Base-by-base conservation (phyloP, 2,329 filamentous ascomycete genomes). In the Alternaria triticina region DNA sequence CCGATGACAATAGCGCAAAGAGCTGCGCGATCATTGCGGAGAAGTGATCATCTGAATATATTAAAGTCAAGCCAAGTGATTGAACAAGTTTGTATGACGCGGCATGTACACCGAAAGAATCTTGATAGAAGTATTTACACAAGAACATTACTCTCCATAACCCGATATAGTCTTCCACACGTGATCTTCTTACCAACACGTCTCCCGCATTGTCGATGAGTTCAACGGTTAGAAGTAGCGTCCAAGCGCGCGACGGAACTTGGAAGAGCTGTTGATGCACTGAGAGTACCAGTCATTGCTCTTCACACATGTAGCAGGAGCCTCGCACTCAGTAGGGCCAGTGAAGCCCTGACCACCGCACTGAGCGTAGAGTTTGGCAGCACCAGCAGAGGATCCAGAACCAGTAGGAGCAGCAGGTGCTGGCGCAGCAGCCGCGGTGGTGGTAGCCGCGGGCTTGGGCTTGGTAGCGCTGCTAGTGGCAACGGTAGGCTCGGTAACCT, bases 241-340 rank as follows among this genome's bases (percentile, higher is more conserved):
- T 27, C 49, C 36, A 2, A 61, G 25, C 2, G 57, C 52, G 23
- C 62, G 62, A 23, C 62, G 63, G 40, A 65, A 65, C 55, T 65
- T 65, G 50, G 63, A 57, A 36, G 63, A 65, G 45, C 33, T 57
- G 30, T 57, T 47, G 30, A 65, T 59, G 66, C 82, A 83, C 73
- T 83, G 82, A 23, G 65, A 77, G 71, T 83, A 83, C 69, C 80
- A 83, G 0, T 72, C 68, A 70, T 83, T 83, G 25, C 54, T 63
- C 5, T 67, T 64, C 17, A 75, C 69, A 72, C 82, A 83, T 3
- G 70, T 69, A n/a, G 65, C 66, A 8, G 81, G 81, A 43, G 71
- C 51, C 8, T 76, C 75, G 52, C 82, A 83, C 20, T 65, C 57
- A 2, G 74, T 79, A 6, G 78, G 55, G 10, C 82, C 82, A 13